Evolutionary conservation across 2,329 filamentous ascomycete species (phyloP).

Genomic region (Trichoderma oligosporum): DNA sequence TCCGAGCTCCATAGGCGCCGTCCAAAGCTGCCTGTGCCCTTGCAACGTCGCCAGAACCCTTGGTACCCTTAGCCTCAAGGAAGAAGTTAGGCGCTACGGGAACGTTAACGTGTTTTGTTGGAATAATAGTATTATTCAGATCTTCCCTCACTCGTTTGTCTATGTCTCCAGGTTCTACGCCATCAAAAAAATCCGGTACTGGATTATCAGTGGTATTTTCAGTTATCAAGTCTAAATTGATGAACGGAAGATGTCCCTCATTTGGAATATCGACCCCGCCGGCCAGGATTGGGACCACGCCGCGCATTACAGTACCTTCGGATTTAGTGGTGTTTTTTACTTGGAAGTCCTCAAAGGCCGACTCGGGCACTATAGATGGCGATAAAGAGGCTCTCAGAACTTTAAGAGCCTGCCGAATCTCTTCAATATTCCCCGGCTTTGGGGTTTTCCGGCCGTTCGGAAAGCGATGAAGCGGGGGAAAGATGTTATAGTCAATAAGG

Average conservation of each 20-base stretch:
- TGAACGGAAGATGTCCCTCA: neutral
- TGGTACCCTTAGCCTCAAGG: too few relatives aligned
- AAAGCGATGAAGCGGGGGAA: slow-evolving; percentile 3
- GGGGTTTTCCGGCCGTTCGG: neutral
- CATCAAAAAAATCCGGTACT: too few relatives aligned
- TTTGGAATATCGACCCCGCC: slow-evolving; percentile 14
- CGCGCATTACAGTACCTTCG: neutral
- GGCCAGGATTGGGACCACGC: slow-evolving; percentile 3
- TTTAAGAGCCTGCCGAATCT: neutral
- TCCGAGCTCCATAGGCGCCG: neutral
- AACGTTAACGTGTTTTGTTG: too few relatives aligned
- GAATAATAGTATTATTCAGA: too few relatives aligned
- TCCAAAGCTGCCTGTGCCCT: too few relatives aligned
- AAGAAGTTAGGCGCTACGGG: too few relatives aligned
- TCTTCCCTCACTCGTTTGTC: too few relatives aligned
- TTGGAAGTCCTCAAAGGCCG: neutral
- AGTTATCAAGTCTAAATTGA: neutral
- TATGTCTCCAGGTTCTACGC: too few relatives aligned
- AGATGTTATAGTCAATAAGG: slow-evolving; percentile 16
- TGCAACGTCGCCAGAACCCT: too few relatives aligned
- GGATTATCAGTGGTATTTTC: too few relatives aligned
- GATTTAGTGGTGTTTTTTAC: neutral
- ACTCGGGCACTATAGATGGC: slow-evolving; percentile 10
- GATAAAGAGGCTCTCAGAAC: slow-evolving; percentile 7
- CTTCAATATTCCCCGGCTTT: slow-evolving; percentile 11